Evolutionary conservation across 805 yeast species (phyloP).

Genomic region (Tetrapisispora iriomotensis): DNA sequence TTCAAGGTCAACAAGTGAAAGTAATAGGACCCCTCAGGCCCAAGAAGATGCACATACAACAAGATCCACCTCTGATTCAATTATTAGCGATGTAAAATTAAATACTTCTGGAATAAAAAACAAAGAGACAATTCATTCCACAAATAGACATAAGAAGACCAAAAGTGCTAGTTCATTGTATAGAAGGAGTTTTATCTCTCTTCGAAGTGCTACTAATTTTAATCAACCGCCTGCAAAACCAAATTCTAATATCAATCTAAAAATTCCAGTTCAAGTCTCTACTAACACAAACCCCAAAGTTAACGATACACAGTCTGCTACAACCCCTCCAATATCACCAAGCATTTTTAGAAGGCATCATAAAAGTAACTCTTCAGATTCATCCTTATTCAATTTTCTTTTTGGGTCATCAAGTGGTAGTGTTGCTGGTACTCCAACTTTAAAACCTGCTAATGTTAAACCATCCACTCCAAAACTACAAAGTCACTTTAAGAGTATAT

Average conservation of each 20-base stretch:
- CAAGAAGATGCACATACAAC: constrained; percentile 8
- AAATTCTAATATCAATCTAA: constrained; percentile 17
- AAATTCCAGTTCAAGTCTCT: constrained; percentile 15
- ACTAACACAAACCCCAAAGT: neutral
- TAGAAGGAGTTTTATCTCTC: constrained; percentile 28
- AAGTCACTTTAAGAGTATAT: neutral
- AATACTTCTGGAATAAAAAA: too few relatives aligned
- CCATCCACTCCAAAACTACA: neutral
- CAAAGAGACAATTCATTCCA: constrained; percentile 18
- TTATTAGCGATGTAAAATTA: too few relatives aligned
- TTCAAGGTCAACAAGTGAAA: constrained; percentile 24
- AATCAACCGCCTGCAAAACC: constrained; percentile 5
- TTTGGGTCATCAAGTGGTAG: constrained; percentile 26
- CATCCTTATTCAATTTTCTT: constrained; percentile 33
- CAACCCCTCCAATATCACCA: constrained; percentile 23
- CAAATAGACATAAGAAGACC: constrained; percentile 19
- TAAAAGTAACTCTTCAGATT: constrained; percentile 53
- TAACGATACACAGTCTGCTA: neutral
- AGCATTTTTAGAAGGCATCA: constrained; percentile 55
- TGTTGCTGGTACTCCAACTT: constrained; percentile 4
- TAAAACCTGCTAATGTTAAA: neutral
- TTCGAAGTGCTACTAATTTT: constrained; percentile 16
- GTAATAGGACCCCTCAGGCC: constrained; percentile 6
- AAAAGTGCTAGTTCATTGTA: constrained; percentile 27
- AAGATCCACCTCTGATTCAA: constrained; percentile 26